Percentiles rank a stretch among this genome's conserved stretches.
These are phyloP conservation scores for Simplicillium sp. DNA, from an alignment of 2,329 filamentous ascomycete species.

Conservation along the genomic window DNA sequence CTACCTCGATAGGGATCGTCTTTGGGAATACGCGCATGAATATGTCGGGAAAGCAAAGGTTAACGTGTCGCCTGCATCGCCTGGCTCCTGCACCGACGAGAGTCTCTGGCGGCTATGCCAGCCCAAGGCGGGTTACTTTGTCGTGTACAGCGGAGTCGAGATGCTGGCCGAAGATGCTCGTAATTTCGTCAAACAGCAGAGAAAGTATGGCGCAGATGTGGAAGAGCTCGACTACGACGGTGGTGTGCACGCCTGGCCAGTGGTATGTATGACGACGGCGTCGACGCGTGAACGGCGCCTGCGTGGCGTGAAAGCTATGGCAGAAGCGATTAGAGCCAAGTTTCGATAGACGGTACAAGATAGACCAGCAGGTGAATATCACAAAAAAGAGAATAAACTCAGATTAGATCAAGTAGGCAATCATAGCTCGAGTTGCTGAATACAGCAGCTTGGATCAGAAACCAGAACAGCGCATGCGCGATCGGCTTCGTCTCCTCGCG, in stretches of 20 bases:
- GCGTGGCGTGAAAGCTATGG: conserved; percentile 37
- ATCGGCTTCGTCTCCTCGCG: conserved; percentile 40
- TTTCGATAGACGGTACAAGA: conserved; percentile 4
- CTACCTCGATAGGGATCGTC: conserved; percentile 57
- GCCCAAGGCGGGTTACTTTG: conserved; percentile 56
- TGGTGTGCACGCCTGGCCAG: conserved; percentile 75
- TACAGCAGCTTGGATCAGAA: conserved; percentile 19
- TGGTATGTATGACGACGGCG: conserved; percentile 53
- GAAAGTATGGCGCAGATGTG: conserved; percentile 43
- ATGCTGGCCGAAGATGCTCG: conserved; percentile 65
- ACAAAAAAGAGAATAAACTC: conserved; percentile 18
- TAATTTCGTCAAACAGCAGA: conserved; percentile 45
- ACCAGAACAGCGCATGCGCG: conserved; percentile 29
- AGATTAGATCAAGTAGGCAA: conserved; percentile 58
- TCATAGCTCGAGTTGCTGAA: conserved; percentile 17
- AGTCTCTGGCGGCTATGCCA: conserved; percentile 58
- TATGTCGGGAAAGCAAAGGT: conserved; percentile 43
- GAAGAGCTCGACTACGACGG: conserved; percentile 50
- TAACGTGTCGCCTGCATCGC: conserved; percentile 40
- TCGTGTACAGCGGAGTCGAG: conserved; percentile 69
- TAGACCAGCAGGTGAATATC: too few relatives aligned
- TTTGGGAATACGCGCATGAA: conserved; percentile 61
- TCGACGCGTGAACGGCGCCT: conserved; percentile 37
- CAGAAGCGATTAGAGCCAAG: conserved; percentile 25
- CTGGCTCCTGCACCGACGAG: conserved; percentile 58